Percentiles rank a stretch among this genome's conserved stretches.
phyloP scores from a whole-genome alignment of 352 stramenopile genomes.

The Phytophthora multivora region DNA sequence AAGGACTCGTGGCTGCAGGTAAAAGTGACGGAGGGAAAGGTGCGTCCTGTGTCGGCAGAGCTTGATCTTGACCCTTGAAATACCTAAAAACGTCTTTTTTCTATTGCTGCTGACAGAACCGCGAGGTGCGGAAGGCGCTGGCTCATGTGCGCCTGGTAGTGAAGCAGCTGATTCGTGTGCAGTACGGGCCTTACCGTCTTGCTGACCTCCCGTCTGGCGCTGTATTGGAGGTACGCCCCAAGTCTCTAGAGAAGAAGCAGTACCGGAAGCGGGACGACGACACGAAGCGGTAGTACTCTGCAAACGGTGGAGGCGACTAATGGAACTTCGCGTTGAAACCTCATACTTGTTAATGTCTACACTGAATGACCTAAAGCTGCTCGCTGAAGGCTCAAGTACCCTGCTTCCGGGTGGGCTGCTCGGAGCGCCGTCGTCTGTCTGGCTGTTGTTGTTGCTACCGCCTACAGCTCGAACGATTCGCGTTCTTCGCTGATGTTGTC shows the following conservation, averaged over 20 bases:
- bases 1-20: slow-evolving; percentile 92
- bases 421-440: slow-evolving; percentile 10
- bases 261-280: slow-evolving; percentile 23
- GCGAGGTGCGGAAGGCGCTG: slow-evolving; percentile 90
- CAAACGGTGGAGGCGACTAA: not conserved
- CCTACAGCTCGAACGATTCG: slow-evolving; percentile 73
- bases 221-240: slow-evolving; percentile 77
- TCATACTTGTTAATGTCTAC: slow-evolving; percentile 29
- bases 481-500: slow-evolving; percentile 47
- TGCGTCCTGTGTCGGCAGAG: slow-evolving; percentile 12
- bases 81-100: not conserved
- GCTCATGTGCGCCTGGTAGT: slow-evolving; percentile 87
- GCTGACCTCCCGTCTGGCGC: slow-evolving; percentile 74
- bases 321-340: slow-evolving; percentile 8
- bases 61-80: not conserved
- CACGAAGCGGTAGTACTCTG: slow-evolving; percentile 18
- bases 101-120: slow-evolving; percentile 61
- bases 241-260: slow-evolving; percentile 48
- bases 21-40: slow-evolving; percentile 87
- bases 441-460: not conserved
- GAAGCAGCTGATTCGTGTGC: slow-evolving; percentile 87
- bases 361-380: slow-evolving; percentile 17
- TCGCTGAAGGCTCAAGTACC: slow-evolving; percentile 22
- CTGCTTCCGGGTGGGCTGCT: slow-evolving; percentile 13
- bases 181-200: slow-evolving; percentile 90